Evolutionary conservation across 352 stramenopile genomes (phyloP).

Genomic region (Phytophthora multivora): DNA sequence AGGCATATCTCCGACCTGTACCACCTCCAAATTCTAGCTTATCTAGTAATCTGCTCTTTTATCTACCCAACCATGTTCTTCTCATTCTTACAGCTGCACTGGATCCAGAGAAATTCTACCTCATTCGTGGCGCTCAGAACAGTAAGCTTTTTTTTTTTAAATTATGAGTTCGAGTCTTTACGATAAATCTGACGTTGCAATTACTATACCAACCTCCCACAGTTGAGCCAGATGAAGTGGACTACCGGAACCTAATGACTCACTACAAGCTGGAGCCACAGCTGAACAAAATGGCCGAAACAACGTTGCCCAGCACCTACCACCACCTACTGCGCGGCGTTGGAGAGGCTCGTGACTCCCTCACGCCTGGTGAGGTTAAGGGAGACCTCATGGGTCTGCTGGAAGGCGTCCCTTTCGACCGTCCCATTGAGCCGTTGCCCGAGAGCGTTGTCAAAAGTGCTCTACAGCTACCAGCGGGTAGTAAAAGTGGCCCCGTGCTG

Average conservation of each 20-base stretch:
- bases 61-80: conserved; percentile 8
- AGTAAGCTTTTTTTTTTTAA: conserved; percentile 37
- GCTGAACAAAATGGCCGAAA: conserved; percentile 61
- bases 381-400: conserved; percentile 65
- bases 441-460: conserved; percentile 76
- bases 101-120: conserved; percentile 58
- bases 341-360: conserved; percentile 48
- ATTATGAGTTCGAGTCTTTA: background rate
- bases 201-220: background rate
- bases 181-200: conserved; percentile 2
- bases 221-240: conserved; percentile 69
- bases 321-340: conserved; percentile 75
- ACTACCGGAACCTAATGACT: conserved; percentile 66
- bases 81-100: conserved; percentile 22
- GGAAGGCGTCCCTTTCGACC: conserved; percentile 77
- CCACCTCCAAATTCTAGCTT: background rate
- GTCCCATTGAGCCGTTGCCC: conserved; percentile 74
- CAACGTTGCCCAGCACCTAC: conserved; percentile 68
- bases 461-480: conserved; percentile 65
- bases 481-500: conserved; percentile 59
- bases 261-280: conserved; percentile 73
- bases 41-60: background rate
- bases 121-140: conserved; percentile 60
- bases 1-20: background rate
- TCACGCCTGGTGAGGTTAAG: conserved; percentile 41